A percentile compares a stretch with the other conserved stretches of the same genome.
phyloP scores from a whole-genome alignment of 257 asterid genomes.

The Cinchona pubescens region DNA sequence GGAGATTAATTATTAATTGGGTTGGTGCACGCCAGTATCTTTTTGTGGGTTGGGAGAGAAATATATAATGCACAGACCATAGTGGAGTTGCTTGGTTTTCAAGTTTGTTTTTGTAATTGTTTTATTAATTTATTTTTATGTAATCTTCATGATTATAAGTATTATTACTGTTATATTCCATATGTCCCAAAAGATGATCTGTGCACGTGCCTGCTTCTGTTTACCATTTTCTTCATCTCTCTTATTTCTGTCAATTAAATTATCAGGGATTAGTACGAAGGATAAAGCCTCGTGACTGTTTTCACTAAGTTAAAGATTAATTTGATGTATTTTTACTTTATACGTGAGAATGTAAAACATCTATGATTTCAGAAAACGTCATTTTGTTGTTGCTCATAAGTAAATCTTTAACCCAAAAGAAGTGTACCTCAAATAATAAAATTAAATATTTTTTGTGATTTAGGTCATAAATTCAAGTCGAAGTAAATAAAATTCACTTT shows the following conservation, averaged over 20 bases:
- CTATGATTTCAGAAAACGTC: too few species aligned
- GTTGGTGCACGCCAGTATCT: slow-evolving; percentile 72
- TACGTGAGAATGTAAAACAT: not conserved
- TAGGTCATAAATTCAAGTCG: not conserved
- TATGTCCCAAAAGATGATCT: slow-evolving; percentile 19
- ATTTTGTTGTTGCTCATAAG: not conserved
- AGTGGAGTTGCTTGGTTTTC: slow-evolving; percentile 51
- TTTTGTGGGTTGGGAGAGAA: slow-evolving; percentile 21
- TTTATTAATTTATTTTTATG: slow-evolving; percentile 15
- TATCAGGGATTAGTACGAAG: not conserved
- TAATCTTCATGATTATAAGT: slow-evolving; percentile 2
- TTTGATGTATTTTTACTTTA: too few species aligned
- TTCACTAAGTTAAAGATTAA: too few species aligned
- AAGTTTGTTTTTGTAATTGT: slow-evolving; percentile 41
- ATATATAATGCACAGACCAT: slow-evolving; percentile 6
- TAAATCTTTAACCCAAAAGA: not conserved
- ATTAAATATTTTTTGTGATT: too few species aligned
- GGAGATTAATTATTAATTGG: slow-evolving; percentile 33
- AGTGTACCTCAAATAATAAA: too few species aligned
- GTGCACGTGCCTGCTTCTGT: slow-evolving; percentile 53
- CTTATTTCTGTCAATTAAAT: not conserved
- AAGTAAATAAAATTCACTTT: not conserved
- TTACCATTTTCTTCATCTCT: not conserved
- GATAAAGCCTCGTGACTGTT: not conserved
- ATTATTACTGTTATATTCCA: slow-evolving; percentile 17